These are phyloP conservation scores for Hypoxylon sp. DNA, from an alignment of 2,329 filamentous ascomycete species.

Conservation along the genomic window DNA sequence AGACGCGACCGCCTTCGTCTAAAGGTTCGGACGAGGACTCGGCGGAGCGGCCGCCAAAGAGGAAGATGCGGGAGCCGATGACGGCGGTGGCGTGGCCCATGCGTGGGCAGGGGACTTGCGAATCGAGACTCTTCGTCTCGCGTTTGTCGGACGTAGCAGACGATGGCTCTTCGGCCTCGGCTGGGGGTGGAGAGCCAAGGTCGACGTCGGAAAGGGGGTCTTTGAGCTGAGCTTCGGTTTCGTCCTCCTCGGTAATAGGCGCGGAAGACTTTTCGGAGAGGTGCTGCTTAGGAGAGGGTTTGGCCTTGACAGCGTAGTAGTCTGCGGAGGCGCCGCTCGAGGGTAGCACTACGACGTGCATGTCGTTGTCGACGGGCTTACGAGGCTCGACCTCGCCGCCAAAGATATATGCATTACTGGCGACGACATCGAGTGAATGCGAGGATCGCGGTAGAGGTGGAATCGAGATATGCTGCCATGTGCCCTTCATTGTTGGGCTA, in stretches of 20 bases:
- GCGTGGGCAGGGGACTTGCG: slow-evolving; percentile 72
- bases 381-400: slow-evolving; percentile 78
- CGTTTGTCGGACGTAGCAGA: slow-evolving; percentile 44
- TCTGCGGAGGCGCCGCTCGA: slow-evolving; percentile 69
- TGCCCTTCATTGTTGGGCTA: slow-evolving; percentile 62
- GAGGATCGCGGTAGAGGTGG: slow-evolving; percentile 77
- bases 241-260: slow-evolving; percentile 48
- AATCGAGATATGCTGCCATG: slow-evolving; percentile 70
- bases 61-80: slow-evolving; percentile 77
- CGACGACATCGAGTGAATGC: slow-evolving; percentile 74
- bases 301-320: slow-evolving; percentile 68
- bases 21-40: slow-evolving; percentile 72
- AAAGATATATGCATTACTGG: slow-evolving; percentile 73
- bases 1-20: slow-evolving; percentile 79
- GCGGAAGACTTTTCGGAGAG: slow-evolving; percentile 36
- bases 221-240: slow-evolving; percentile 51
- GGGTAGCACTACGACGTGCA: slow-evolving; percentile 74
- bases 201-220: slow-evolving; percentile 58
- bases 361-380: slow-evolving; percentile 77
- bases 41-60: slow-evolving; percentile 79
- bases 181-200: slow-evolving; percentile 52
- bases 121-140: slow-evolving; percentile 57
- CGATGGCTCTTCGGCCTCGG: slow-evolving; percentile 24
- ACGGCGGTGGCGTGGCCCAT: slow-evolving; percentile 79
- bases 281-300: slow-evolving; percentile 52